Conservation (phyloP, 768 basidiomycete genomes). For the Peribolospora baueri region DNA sequence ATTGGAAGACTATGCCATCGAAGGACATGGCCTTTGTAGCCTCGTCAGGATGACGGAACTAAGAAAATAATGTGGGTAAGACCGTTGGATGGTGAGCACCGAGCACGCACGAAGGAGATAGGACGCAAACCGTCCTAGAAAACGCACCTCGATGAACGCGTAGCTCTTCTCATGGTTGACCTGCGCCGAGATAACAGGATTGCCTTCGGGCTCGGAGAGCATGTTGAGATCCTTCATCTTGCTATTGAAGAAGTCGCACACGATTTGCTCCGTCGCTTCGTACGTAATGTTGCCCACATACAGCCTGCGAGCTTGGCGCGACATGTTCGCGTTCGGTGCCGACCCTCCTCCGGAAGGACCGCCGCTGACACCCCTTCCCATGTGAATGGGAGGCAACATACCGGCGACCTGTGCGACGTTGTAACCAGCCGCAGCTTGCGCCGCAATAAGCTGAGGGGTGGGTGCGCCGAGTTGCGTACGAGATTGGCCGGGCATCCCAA, state of each 20-base stretch:
- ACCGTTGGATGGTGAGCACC: background rate
- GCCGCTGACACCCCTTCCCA: background rate
- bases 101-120: background rate
- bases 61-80: constrained; percentile 2
- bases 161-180: constrained; percentile 98
- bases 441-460: background rate
- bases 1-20: constrained; percentile 88
- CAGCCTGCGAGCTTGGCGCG: constrained; percentile 75
- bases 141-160: constrained; percentile 78
- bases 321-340: constrained; percentile 53
- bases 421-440: constrained; percentile 12
- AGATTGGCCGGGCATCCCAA: too few relatives aligned
- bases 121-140: background rate
- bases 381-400: constrained; percentile 51
- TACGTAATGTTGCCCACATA: constrained; percentile 94
- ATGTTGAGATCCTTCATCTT: constrained; percentile 87
- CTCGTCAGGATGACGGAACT: constrained; percentile 96
- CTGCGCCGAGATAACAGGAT: constrained; percentile 77
- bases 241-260: constrained; percentile 79
- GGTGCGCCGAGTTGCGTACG: background rate
- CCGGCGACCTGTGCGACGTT: constrained; percentile 43
- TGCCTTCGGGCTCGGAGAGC: constrained; percentile 33
- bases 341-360: constrained; percentile 25
- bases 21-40: constrained; percentile 92
- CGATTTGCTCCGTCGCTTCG: constrained; percentile 75